Conservation (phyloP, 352 stramenopile species). For the Elongisporangium anandrum region DNA sequence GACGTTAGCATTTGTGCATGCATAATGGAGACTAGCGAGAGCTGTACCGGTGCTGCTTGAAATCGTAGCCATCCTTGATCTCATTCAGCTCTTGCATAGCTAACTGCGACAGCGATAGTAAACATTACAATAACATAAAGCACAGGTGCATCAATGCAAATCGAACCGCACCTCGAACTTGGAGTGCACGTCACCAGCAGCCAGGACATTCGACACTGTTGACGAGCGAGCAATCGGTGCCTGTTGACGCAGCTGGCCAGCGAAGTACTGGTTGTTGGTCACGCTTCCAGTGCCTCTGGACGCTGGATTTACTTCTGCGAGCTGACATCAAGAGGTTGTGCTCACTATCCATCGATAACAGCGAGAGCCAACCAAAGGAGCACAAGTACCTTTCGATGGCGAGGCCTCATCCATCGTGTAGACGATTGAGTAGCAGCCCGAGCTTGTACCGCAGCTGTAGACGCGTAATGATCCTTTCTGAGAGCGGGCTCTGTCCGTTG, state of each 20-base stretch:
- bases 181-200: conserved; percentile 25
- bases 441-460: background rate
- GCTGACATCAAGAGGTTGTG: background rate
- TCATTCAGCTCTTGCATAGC: conserved; percentile 45
- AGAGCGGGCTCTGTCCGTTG: background rate
- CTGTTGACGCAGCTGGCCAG: background rate
- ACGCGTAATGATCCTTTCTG: background rate
- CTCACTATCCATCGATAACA: background rate
- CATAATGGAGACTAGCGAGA: background rate
- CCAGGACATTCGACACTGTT: conserved; percentile 3
- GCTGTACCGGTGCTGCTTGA: conserved; percentile 28
- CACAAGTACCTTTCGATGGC: conserved; percentile 11
- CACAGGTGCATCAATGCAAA: conserved; percentile 1
- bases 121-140: background rate
- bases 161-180: conserved; percentile 37
- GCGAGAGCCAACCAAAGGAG: background rate
- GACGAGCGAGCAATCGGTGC: background rate
- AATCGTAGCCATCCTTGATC: conserved; percentile 35
- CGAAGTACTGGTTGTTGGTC: background rate
- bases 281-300: background rate
- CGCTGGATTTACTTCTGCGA: background rate
- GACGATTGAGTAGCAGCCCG: background rate
- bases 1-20: background rate
- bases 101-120: conserved; percentile 17
- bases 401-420: conserved; percentile 9